Evolutionary conservation across 1,284 basidiomycete species (phyloP).

Genomic region (Heterobasidion occidentale): DNA sequence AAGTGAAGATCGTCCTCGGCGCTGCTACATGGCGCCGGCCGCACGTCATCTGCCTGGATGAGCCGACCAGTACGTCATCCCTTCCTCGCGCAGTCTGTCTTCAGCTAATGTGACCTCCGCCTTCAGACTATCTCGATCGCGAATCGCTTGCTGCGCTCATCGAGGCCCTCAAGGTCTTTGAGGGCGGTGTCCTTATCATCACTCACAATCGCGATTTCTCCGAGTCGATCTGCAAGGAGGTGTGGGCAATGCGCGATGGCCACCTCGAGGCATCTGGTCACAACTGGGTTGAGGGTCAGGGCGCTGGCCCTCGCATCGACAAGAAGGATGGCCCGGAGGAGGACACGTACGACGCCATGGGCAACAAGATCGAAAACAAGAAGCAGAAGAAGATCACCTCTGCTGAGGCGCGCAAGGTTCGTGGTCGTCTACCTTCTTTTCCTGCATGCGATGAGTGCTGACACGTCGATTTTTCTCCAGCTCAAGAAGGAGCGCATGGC

Average conservation of each 20-base stretch:
- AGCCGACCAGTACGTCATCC: slow-evolving; percentile 74
- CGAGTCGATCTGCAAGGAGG: slow-evolving; percentile 87
- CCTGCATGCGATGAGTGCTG: too few relatives aligned
- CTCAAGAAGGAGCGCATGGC: slow-evolving; percentile 95
- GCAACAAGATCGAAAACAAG: slow-evolving; percentile 86
- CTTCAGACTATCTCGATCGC: slow-evolving; percentile 88
- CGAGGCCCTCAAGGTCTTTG: slow-evolving; percentile 92
- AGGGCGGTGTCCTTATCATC: slow-evolving; percentile 95
- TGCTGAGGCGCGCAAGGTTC: slow-evolving; percentile 69
- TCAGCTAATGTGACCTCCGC: slow-evolving; percentile 9
- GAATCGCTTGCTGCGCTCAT: slow-evolving; percentile 96
- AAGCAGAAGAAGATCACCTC: slow-evolving; percentile 83
- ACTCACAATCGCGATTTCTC: slow-evolving; percentile 98
- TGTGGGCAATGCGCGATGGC: slow-evolving; percentile 94
- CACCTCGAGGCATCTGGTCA: slow-evolving; percentile 91
- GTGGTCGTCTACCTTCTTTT: neutral
- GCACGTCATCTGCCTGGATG: slow-evolving; percentile 95
- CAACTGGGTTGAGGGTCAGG: slow-evolving; percentile 98
- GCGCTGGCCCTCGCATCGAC: slow-evolving; percentile 86
- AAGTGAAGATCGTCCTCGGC: slow-evolving; percentile 99
- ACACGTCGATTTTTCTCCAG: neutral
- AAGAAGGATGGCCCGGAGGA: slow-evolving; percentile 84
- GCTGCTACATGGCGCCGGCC: slow-evolving; percentile 98
- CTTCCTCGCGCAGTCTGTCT: neutral
- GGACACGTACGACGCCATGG: slow-evolving; percentile 88